Conservation (phyloP, 2,329 filamentous ascomycete species). For the Colletotrichum ledebouriae region DNA sequence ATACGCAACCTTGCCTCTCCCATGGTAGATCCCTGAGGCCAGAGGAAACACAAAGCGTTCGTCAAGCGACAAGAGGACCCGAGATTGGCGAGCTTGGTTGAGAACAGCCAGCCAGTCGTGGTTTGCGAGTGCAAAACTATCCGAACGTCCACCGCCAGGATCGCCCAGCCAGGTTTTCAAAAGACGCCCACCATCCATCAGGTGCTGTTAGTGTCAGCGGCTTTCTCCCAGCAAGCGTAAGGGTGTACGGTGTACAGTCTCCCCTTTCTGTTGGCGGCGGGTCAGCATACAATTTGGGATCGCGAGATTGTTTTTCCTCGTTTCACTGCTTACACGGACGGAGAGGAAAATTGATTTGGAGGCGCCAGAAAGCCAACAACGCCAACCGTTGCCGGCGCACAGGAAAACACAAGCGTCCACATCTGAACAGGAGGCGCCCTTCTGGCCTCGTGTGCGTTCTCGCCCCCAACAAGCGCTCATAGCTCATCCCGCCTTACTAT, state of each 20-base stretch:
- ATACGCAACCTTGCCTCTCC: conserved; percentile 17
- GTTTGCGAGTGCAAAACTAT: not conserved
- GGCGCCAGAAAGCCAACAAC: conserved; percentile 21
- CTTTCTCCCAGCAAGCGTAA: conserved; percentile 3
- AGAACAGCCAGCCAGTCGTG: not conserved
- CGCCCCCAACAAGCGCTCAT: conserved; percentile 33
- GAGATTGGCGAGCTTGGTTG: conserved; percentile 29
- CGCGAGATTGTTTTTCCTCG: conserved; percentile 26
- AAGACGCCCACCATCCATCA: conserved; percentile 23
- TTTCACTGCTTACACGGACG: conserved; percentile 29
- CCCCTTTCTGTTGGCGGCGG: not conserved
- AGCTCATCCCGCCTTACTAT: conserved; percentile 25
- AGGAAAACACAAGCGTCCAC: conserved; percentile 9
- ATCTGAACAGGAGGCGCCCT: conserved; percentile 13
- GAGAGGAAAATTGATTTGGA: not conserved
- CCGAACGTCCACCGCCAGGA: not conserved
- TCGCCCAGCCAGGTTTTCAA: conserved; percentile 1
- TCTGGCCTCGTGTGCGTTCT: conserved; percentile 6
- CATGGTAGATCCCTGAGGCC: conserved; percentile 5
- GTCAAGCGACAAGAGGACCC: conserved; percentile 19
- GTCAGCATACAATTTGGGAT: conserved; percentile 9
- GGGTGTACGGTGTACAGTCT: conserved; percentile 8
- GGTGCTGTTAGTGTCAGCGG: conserved; percentile 30
- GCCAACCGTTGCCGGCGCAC: conserved; percentile 23
- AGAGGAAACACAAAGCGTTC: conserved; percentile 21